Percentiles rank a stretch among this genome's conserved stretches.
These are phyloP conservation scores for Wickerhamomyces ciferrii DNA, from an alignment of 805 yeast genomes.

Conservation along the genomic window DNA sequence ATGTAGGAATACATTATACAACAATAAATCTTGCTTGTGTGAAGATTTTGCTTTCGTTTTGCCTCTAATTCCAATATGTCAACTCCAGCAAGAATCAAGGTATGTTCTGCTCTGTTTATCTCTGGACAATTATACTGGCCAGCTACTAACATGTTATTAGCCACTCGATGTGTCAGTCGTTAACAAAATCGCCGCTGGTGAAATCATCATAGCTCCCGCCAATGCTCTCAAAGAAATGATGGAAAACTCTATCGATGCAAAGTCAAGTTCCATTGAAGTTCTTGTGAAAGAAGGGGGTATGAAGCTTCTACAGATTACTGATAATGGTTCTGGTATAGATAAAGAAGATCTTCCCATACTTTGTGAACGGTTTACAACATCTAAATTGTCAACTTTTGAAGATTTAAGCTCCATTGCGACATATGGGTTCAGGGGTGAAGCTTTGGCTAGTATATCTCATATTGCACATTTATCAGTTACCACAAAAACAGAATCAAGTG, in stretches of 20 bases:
- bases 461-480: slow-evolving; percentile 76
- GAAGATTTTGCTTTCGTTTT: too few species aligned
- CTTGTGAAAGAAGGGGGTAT: slow-evolving; percentile 90
- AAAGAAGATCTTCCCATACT: slow-evolving; percentile 69
- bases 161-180: slow-evolving; percentile 68
- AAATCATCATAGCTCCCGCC: slow-evolving; percentile 88
- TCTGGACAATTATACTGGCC: too few species aligned
- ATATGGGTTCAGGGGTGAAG: slow-evolving; percentile 96
- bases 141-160: slow-evolving; percentile 12
- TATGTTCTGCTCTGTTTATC: background rate
- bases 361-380: slow-evolving; percentile 92
- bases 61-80: background rate
- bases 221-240: slow-evolving; percentile 91
- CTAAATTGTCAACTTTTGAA: slow-evolving; percentile 69
- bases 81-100: slow-evolving; percentile 1
- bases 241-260: slow-evolving; percentile 91
- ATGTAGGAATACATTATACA: too few species aligned
- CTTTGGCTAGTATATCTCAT: slow-evolving; percentile 90
- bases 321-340: slow-evolving; percentile 81
- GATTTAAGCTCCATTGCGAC: slow-evolving; percentile 71
- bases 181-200: slow-evolving; percentile 95
- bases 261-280: slow-evolving; percentile 67
- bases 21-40: too few species aligned
- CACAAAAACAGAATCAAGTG: slow-evolving; percentile 57
- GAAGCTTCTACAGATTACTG: slow-evolving; percentile 79